A percentile compares a stretch with the other conserved stretches of the same genome.
These are phyloP conservation scores for Aspergillus hortae DNA, from an alignment of 2,329 filamentous ascomycete species.

Conservation along the genomic window DNA sequence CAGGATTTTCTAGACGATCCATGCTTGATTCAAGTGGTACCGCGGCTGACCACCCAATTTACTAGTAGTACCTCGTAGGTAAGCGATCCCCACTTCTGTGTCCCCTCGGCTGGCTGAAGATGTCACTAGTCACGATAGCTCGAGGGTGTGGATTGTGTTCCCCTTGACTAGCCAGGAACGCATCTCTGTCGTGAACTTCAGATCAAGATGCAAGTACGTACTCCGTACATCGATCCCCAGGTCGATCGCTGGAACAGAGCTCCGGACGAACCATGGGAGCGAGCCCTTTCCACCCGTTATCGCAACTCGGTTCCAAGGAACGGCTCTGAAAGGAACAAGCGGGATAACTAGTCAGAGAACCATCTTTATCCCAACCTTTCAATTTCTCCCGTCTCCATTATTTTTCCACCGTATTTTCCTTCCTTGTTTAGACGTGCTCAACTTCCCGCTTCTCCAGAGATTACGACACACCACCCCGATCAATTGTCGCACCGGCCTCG, in stretches of 20 bases:
- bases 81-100: not conserved
- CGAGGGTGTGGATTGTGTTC: too few species aligned
- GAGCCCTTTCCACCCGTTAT: not conserved
- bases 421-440: not conserved
- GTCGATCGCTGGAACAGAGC: not conserved
- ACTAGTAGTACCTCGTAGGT: not conserved
- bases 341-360: not conserved
- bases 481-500: not conserved
- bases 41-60: too few species aligned
- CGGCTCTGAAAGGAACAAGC: not conserved
- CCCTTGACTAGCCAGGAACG: too few species aligned
- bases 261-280: not conserved
- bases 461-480: not conserved
- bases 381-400: not conserved
- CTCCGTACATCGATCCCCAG: not conserved
- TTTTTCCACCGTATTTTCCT: not conserved
- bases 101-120: not conserved
- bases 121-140: not conserved
- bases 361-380: not conserved
- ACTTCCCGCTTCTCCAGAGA: not conserved
- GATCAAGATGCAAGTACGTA: not conserved
- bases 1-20: too few species aligned
- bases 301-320: not conserved
- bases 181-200: too few species aligned
- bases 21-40: too few species aligned